Percentiles rank a stretch among this genome's conserved stretches.
These are phyloP conservation scores for Emergomyces orientalis DNA, from an alignment of 2,329 filamentous ascomycete species.

Conservation along the genomic window DNA sequence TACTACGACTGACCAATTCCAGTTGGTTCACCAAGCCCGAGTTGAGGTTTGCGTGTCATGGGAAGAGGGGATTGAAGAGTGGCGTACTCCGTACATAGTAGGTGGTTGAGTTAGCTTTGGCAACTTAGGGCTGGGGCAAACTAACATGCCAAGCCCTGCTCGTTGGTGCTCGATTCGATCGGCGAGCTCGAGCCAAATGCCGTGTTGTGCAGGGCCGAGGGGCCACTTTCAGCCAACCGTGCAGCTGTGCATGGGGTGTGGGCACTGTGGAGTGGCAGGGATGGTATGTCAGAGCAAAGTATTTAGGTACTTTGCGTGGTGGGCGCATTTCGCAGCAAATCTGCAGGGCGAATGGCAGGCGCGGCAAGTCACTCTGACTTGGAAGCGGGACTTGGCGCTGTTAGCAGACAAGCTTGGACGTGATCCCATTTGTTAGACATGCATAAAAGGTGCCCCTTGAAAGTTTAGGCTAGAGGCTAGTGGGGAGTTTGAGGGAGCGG, in stretches of 20 bases:
- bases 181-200: background rate
- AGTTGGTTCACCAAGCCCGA: background rate
- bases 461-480: too few relatives aligned
- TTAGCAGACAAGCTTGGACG: background rate
- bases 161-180: constrained; percentile 15
- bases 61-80: background rate
- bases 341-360: background rate
- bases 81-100: background rate
- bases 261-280: background rate
- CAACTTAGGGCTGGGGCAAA: background rate
- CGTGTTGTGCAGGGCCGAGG: constrained; percentile 11
- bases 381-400: background rate
- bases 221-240: constrained; percentile 18
- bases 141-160: constrained; percentile 20
- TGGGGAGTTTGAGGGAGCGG: too few relatives aligned
- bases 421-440: background rate
- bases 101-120: background rate
- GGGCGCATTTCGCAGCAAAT: background rate
- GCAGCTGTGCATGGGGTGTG: constrained; percentile 9
- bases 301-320: background rate
- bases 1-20: background rate
- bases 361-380: constrained; percentile 4
- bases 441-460: background rate
- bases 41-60: background rate
- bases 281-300: background rate